phyloP scores from a whole-genome alignment of 306 rosid genomes.

The Gleditsia sinensis region DNA sequence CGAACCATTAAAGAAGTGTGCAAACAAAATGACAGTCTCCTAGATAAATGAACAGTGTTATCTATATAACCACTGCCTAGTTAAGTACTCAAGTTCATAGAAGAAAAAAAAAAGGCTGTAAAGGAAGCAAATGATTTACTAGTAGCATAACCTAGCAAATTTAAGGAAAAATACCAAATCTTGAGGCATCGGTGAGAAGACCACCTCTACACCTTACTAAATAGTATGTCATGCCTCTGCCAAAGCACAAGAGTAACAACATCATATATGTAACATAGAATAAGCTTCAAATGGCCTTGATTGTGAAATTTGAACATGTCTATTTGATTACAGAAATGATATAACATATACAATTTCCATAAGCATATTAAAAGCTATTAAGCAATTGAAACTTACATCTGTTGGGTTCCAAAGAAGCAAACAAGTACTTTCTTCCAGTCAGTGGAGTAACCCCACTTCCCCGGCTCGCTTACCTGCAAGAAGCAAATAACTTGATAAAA shows the following conservation, averaged over 20 bases:
- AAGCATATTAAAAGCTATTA: constrained; percentile 5
- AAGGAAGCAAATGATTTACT: constrained; percentile 19
- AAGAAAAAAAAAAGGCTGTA: constrained; percentile 5
- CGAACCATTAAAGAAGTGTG: neutral
- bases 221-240: constrained; percentile 6
- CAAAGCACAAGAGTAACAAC: neutral
- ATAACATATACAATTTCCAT: neutral
- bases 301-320: constrained; percentile 6
- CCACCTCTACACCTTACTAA: neutral
- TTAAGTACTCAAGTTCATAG: constrained; percentile 1
- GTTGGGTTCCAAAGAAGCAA: constrained; percentile 88
- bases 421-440: constrained; percentile 96
- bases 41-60: neutral
- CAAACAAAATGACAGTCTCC: constrained; percentile 15
- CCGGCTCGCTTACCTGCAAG: constrained; percentile 85
- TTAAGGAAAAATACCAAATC: constrained; percentile 14
- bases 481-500: constrained; percentile 39
- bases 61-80: constrained; percentile 4
- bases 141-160: neutral
- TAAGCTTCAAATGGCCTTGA: neutral
- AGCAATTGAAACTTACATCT: constrained; percentile 67
- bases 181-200: neutral
- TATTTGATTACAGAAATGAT: neutral
- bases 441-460: constrained; percentile 82
- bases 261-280: constrained; percentile 9